A percentile compares a stretch with the other conserved stretches of the same genome.
phyloP scores from a whole-genome alignment of 257 asterid species.

The Solanum megistacrolobum region DNA sequence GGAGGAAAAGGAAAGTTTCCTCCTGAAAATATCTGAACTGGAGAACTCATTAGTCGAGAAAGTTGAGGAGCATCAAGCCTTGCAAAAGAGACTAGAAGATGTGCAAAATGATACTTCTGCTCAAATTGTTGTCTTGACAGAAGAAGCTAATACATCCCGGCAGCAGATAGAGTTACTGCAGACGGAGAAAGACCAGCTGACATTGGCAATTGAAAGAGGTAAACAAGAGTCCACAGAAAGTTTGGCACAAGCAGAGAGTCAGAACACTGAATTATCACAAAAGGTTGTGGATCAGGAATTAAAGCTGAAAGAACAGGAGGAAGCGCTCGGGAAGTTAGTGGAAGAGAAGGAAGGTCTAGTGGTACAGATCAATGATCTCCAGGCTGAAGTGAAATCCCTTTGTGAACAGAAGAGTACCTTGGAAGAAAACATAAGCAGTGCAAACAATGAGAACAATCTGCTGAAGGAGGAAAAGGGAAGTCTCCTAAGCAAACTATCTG shows the following conservation, averaged over 20 bases:
- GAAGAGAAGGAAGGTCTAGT: conserved; percentile 27
- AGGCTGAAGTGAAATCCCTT: conserved; percentile 26
- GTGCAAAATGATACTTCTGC: conserved; percentile 33
- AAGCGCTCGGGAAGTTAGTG: conserved; percentile 25
- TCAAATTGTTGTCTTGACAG: conserved; percentile 24
- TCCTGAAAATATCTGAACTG: conserved; percentile 25
- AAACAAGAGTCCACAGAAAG: conserved; percentile 35
- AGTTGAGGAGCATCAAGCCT: conserved; percentile 23
- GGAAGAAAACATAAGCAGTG: conserved; percentile 24
- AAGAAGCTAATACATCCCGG: conserved; percentile 27
- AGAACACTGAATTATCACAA: conserved; percentile 30
- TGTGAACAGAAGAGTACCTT: conserved; percentile 18
- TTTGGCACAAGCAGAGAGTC: conserved; percentile 34
- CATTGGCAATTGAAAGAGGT: conserved; percentile 30
- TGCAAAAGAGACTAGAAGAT: conserved; percentile 41
- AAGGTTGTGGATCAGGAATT: conserved; percentile 38
- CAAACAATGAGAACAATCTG: conserved; percentile 15
- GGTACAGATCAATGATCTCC: conserved; percentile 23
- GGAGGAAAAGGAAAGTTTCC: conserved; percentile 7
- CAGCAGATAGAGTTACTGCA: conserved; percentile 38
- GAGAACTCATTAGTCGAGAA: conserved; percentile 31
- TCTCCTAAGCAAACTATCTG: conserved; percentile 17
- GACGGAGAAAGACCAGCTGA: conserved; percentile 44
- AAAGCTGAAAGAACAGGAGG: conserved; percentile 45
- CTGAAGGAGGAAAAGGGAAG: conserved; percentile 4